These are phyloP conservation scores for Aechmea fasciata DNA, from an alignment of 176 grass and related monocot genomes.

Conservation along the genomic window DNA sequence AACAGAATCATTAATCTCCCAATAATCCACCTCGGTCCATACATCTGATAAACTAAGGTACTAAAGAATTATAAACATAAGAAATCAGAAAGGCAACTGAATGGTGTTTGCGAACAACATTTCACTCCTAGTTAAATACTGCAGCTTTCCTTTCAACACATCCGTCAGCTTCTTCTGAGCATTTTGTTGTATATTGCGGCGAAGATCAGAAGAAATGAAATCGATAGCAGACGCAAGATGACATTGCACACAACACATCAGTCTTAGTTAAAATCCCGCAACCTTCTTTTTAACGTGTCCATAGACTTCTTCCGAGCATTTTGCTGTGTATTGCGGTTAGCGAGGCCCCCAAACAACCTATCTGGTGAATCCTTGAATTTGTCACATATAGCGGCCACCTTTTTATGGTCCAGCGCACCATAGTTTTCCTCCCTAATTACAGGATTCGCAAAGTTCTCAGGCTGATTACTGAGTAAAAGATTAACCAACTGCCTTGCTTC, in stretches of 20 bases:
- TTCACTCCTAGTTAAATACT: too few relatives aligned
- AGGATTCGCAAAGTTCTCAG: slow-evolving; percentile 93
- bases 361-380: slow-evolving; percentile 90
- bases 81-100: too few relatives aligned
- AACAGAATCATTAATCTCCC: too few relatives aligned
- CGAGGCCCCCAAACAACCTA: slow-evolving; percentile 73
- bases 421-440: slow-evolving; percentile 80
- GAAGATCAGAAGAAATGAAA: too few relatives aligned
- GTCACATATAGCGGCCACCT: slow-evolving; percentile 54
- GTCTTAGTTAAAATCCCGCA: slow-evolving; percentile 76
- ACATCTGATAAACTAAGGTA: too few relatives aligned
- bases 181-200: too few relatives aligned
- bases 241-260: background rate
- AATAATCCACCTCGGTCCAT: too few relatives aligned
- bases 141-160: too few relatives aligned
- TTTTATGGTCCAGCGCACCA: slow-evolving; percentile 75
- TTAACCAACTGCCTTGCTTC: slow-evolving; percentile 84
- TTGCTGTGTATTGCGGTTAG: slow-evolving; percentile 46
- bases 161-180: too few relatives aligned
- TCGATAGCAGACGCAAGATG: background rate
- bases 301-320: slow-evolving; percentile 81
- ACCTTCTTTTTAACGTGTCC: slow-evolving; percentile 77
- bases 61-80: too few relatives aligned
- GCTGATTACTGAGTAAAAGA: slow-evolving; percentile 83
- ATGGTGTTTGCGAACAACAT: too few relatives aligned